Conservation (phyloP, 441 rosid species). For the Syzygium syzygioides region DNA sequence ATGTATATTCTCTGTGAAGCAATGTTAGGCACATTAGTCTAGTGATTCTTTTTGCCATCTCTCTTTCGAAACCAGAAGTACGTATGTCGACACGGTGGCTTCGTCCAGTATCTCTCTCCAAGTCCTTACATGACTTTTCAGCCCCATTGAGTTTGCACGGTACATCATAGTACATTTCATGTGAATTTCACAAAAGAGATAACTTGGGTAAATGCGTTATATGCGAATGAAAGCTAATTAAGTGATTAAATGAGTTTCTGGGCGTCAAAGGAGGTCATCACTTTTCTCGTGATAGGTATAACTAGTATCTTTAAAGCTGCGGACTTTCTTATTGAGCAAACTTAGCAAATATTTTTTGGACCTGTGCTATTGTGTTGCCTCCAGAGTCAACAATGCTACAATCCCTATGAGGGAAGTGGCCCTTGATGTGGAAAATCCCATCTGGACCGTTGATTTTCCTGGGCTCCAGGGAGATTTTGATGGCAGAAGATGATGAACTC, state of each 20-base stretch:
- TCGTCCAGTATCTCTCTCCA: background rate
- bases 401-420: conserved; percentile 58
- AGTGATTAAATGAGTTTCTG: background rate
- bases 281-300: background rate
- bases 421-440: conserved; percentile 51
- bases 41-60: background rate
- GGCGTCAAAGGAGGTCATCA: background rate
- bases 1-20: background rate
- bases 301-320: background rate
- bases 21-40: background rate
- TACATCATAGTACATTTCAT: background rate
- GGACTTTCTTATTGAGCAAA: background rate
- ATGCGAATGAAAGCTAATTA: background rate
- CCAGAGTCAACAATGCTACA: conserved; percentile 46
- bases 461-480: conserved; percentile 35
- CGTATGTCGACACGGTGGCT: background rate
- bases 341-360: background rate
- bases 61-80: background rate
- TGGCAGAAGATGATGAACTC: conserved; percentile 13
- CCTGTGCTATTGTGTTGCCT: conserved; percentile 53
- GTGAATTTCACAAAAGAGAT: no score
- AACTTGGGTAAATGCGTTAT: background rate
- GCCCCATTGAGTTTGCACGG: background rate
- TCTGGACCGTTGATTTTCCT: conserved; percentile 13
- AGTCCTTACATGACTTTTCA: background rate